These are phyloP conservation scores for Ambrosia artemisiifolia DNA, from an alignment of 129 eudicot species.

Conservation along the genomic window DNA sequence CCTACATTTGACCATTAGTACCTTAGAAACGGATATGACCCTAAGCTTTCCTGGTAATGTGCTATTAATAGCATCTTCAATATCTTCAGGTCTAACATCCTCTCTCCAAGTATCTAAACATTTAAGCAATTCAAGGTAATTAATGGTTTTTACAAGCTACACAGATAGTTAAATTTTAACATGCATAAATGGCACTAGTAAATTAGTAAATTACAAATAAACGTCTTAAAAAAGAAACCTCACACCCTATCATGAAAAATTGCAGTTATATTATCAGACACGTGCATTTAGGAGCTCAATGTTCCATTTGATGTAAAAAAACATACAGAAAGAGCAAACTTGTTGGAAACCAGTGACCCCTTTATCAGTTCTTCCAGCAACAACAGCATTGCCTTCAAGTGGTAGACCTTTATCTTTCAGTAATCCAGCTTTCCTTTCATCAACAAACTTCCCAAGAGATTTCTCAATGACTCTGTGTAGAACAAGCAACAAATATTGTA, in stretches of 20 bases:
- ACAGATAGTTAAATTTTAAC: slow-evolving; percentile 4
- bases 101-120: slow-evolving; percentile 87
- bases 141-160: slow-evolving; percentile 15
- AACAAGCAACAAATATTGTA: slow-evolving; percentile 8
- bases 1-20: slow-evolving; percentile 10
- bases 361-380: slow-evolving; percentile 97
- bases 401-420: slow-evolving; percentile 79
- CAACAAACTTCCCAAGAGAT: slow-evolving; percentile 82
- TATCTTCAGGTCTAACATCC: slow-evolving; percentile 61
- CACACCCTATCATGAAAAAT: not conserved
- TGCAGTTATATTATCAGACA: not conserved
- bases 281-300: not conserved
- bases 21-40: slow-evolving; percentile 71
- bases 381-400: slow-evolving; percentile 63
- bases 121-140: slow-evolving; percentile 17
- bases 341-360: slow-evolving; percentile 89
- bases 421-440: slow-evolving; percentile 68
- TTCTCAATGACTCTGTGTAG: slow-evolving; percentile 64
- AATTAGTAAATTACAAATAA: not conserved
- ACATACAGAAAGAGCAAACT: slow-evolving; percentile 96
- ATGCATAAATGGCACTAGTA: not conserved
- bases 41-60: slow-evolving; percentile 68
- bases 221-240: not conserved
- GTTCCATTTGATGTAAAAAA: not conserved
- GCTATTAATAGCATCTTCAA: slow-evolving; percentile 59